Conservation (phyloP, 805 yeast genomes). For the Candida sanyiensis region DNA sequence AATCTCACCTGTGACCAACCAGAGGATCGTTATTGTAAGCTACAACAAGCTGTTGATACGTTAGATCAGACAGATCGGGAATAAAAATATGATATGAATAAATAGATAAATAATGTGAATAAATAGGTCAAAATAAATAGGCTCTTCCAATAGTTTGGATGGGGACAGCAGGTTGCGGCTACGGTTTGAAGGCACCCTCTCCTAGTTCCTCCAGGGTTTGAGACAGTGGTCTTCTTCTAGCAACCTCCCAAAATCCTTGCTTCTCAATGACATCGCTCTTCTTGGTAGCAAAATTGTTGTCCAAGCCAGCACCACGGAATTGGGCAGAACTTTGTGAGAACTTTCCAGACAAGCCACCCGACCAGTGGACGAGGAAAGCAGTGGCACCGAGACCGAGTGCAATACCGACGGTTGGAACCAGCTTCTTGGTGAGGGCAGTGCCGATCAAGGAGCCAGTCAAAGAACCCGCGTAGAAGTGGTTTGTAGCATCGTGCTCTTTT, state of each 20-base stretch:
- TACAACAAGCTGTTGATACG: too few species aligned
- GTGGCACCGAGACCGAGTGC: slow-evolving; percentile 39
- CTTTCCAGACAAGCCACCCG: slow-evolving; percentile 33
- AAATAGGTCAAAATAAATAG: slow-evolving; percentile 9
- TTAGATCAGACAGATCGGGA: too few species aligned
- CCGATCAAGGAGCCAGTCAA: slow-evolving; percentile 41
- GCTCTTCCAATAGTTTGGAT: slow-evolving; percentile 6
- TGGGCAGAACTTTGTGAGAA: slow-evolving; percentile 36
- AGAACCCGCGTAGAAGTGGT: slow-evolving; percentile 46
- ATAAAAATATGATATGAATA: neutral
- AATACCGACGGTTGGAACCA: slow-evolving; percentile 40
- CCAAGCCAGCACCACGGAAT: slow-evolving; percentile 22
- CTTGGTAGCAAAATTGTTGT: slow-evolving; percentile 25
- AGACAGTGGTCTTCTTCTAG: slow-evolving; percentile 74
- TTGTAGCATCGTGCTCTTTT: slow-evolving; percentile 57
- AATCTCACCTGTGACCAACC: neutral
- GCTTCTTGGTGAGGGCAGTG: slow-evolving; percentile 27
- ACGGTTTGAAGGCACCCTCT: slow-evolving; percentile 24
- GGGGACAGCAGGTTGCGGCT: slow-evolving; percentile 5
- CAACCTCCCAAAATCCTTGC: slow-evolving; percentile 75
- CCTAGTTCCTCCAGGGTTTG: slow-evolving; percentile 77
- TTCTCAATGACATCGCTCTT: slow-evolving; percentile 24
- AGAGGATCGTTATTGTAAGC: neutral
- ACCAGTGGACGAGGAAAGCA: slow-evolving; percentile 48
- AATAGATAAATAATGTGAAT: slow-evolving; percentile 4